These are phyloP conservation scores for Fusarium torreyae DNA, from an alignment of 2,329 filamentous ascomycete genomes.

Conservation along the genomic window DNA sequence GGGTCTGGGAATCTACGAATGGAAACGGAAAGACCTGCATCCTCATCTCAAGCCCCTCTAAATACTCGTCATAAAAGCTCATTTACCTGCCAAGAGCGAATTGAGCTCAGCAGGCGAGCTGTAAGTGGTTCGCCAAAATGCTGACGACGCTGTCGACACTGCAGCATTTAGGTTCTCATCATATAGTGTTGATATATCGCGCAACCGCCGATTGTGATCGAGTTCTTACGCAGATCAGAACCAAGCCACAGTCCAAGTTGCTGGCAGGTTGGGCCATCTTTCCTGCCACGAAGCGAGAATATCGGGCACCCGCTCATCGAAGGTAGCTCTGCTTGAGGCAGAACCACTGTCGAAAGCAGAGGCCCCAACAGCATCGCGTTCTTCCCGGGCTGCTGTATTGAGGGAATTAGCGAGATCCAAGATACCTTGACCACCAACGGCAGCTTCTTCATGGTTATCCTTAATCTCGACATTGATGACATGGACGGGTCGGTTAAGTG, in stretches of 20 bases:
- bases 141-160: not conserved
- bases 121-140: not conserved
- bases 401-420: slow-evolving; percentile 89
- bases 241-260: slow-evolving; percentile 96
- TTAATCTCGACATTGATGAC: slow-evolving; percentile 99
- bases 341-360: slow-evolving; percentile 79
- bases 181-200: not conserved
- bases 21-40: not conserved
- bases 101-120: not conserved
- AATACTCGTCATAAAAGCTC: not conserved
- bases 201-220: not conserved
- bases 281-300: slow-evolving; percentile 95
- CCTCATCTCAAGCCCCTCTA: slow-evolving; percentile 1
- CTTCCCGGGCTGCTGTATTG: slow-evolving; percentile 84
- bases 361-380: slow-evolving; percentile 76
- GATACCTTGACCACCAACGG: slow-evolving; percentile 91
- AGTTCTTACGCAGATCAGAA: slow-evolving; percentile 67
- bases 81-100: not conserved
- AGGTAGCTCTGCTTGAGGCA: slow-evolving; percentile 78
- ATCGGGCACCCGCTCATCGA: slow-evolving; percentile 94
- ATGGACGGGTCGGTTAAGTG: slow-evolving; percentile 93
- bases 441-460: slow-evolving; percentile 97
- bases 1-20: slow-evolving; percentile 25
- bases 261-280: slow-evolving; percentile 90
- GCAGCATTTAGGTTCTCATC: not conserved